A percentile compares a stretch with the other conserved stretches of the same genome.
phyloP scores from a whole-genome alignment of 306 rosid species.

The Lathyrus aphaca region DNA sequence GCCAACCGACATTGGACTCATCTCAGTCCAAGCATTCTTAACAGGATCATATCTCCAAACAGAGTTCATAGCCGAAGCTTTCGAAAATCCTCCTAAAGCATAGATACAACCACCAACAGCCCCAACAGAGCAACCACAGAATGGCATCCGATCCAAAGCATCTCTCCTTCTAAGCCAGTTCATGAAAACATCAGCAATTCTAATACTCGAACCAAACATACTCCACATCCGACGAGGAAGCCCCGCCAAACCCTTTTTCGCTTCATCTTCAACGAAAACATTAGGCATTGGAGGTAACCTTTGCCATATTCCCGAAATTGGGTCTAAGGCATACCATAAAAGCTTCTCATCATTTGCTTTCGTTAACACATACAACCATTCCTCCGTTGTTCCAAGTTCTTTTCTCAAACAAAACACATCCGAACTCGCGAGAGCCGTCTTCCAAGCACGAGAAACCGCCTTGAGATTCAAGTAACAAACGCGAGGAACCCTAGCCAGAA shows the following conservation, averaged over 20 bases:
- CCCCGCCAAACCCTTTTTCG: conserved; percentile 33
- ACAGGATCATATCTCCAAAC: conserved; percentile 55
- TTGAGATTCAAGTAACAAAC: conserved; percentile 39
- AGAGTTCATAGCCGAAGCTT: conserved; percentile 51
- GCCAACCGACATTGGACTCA: conserved; percentile 49
- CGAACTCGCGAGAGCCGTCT: conserved; percentile 36
- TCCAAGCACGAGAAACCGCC: conserved; percentile 41
- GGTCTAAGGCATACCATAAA: conserved; percentile 52
- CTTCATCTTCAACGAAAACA: conserved; percentile 37
- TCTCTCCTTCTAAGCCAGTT: conserved; percentile 45
- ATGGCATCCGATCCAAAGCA: conserved; percentile 45
- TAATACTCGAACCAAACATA: conserved; percentile 42
- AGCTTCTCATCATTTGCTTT: conserved; percentile 45
- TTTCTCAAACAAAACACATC: conserved; percentile 46
- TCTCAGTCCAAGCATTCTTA: conserved; percentile 47
- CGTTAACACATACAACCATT: conserved; percentile 52
- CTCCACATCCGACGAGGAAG: conserved; percentile 41
- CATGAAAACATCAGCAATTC: conserved; percentile 39
- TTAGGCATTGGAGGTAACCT: conserved; percentile 50
- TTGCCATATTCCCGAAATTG: conserved; percentile 48
- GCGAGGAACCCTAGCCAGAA: conserved; percentile 52
- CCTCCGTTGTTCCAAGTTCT: conserved; percentile 49
- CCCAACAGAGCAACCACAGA: conserved; percentile 52
- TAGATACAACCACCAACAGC: conserved; percentile 51
- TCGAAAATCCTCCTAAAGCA: conserved; percentile 55